Evolutionary conservation across 1,139 yeast species (phyloP).

Genomic region (Nematodospora anomalae): DNA sequence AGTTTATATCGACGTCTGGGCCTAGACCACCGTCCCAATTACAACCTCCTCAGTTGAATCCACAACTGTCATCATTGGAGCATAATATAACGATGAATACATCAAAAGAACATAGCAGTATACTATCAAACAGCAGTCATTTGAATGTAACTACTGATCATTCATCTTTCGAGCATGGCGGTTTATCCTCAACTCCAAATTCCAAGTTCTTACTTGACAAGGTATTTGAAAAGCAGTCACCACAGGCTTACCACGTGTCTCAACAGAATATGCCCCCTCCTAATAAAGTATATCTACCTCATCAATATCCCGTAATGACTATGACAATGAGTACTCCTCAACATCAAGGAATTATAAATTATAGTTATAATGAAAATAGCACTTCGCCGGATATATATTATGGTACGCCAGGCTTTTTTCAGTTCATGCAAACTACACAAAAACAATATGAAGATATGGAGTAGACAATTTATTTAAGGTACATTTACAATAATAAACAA

Average conservation of each 20-base stretch:
- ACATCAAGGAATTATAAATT: slow-evolving; percentile 24
- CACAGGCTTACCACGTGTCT: slow-evolving; percentile 18
- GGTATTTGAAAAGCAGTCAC: slow-evolving; percentile 43
- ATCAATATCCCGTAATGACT: slow-evolving; percentile 23
- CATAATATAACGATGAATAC: slow-evolving; percentile 19
- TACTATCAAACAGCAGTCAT: slow-evolving; percentile 19
- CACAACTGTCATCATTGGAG: slow-evolving; percentile 11
- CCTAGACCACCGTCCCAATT: slow-evolving; percentile 6
- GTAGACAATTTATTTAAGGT: not conserved
- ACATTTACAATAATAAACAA: not conserved
- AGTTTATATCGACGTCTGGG: not conserved
- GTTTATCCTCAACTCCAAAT: slow-evolving; percentile 41
- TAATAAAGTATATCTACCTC: slow-evolving; percentile 10
- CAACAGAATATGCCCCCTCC: slow-evolving; percentile 11
- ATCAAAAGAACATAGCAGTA: slow-evolving; percentile 23
- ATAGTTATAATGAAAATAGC: not conserved
- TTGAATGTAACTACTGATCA: slow-evolving; percentile 29
- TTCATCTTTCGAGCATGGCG: slow-evolving; percentile 40
- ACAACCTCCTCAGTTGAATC: slow-evolving; percentile 9
- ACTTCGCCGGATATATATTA: slow-evolving; percentile 4
- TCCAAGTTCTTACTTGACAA: slow-evolving; percentile 42
- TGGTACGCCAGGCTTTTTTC: slow-evolving; percentile 1
- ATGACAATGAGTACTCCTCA: slow-evolving; percentile 51
- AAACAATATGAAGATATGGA: slow-evolving; percentile 8
- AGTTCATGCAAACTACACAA: slow-evolving; percentile 4